These are phyloP conservation scores for Blastosporella zonata DNA, from an alignment of 1,284 basidiomycete genomes.

Conservation along the genomic window DNA sequence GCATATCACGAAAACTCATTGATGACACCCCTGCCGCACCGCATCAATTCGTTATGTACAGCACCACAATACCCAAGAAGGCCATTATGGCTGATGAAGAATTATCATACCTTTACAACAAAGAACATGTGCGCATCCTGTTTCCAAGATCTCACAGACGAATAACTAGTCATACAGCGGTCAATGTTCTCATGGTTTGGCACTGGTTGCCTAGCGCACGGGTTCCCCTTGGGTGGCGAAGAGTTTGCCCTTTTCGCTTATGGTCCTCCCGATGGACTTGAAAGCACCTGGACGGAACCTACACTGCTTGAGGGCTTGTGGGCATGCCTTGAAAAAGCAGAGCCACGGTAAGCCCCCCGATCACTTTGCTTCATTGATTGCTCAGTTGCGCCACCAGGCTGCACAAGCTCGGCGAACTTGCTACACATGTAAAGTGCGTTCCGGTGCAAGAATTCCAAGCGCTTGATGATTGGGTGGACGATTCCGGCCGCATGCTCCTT, in stretches of 20 bases:
- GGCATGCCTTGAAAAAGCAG: constrained; percentile 28
- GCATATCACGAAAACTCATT: constrained; percentile 32
- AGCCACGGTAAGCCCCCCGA: constrained; percentile 33
- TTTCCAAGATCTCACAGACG: not conserved
- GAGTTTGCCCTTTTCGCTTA: constrained; percentile 32
- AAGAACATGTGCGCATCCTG: constrained; percentile 27
- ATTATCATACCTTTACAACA: constrained; percentile 30
- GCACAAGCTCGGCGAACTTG: constrained; percentile 37
- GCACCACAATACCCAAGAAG: constrained; percentile 42
- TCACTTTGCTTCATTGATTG: not conserved
- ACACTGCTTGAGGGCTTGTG: constrained; percentile 22
- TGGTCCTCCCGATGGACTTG: constrained; percentile 25
- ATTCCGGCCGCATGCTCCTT: constrained; percentile 37
- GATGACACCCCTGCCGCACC: constrained; percentile 23
- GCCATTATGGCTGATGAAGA: constrained; percentile 36
- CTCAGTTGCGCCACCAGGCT: constrained; percentile 39
- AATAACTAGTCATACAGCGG: constrained; percentile 26
- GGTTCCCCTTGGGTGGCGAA: constrained; percentile 33
- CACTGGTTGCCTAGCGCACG: constrained; percentile 31
- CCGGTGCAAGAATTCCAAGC: constrained; percentile 35
- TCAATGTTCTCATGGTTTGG: constrained; percentile 41
- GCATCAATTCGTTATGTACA: constrained; percentile 35
- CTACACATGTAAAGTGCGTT: constrained; percentile 31
- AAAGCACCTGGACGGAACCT: constrained; percentile 24
- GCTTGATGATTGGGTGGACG: constrained; percentile 57